phyloP scores from a whole-genome alignment of 805 yeast genomes.

The Grigorovia yakushimaensis region DNA sequence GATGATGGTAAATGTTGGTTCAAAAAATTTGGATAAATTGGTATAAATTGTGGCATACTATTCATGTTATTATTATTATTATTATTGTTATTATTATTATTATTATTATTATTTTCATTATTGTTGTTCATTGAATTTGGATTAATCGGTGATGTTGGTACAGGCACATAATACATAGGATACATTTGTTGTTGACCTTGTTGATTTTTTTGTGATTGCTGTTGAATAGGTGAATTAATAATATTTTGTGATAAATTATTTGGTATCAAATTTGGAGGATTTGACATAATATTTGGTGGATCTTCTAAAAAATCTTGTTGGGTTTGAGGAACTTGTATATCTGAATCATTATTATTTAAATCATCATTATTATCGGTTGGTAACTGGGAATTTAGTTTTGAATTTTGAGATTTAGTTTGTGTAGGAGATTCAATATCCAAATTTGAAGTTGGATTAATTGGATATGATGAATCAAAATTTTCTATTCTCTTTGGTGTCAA shows the following conservation, averaged over 20 bases:
- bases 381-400: background rate
- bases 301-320: background rate
- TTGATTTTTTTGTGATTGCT: background rate
- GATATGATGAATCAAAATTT: slow-evolving; percentile 25
- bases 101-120: background rate
- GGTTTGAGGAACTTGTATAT: background rate
- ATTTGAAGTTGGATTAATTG: background rate
- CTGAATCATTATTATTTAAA: background rate
- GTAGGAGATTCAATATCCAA: background rate
- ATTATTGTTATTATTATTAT: background rate
- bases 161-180: slow-evolving; percentile 10
- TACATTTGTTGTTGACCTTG: background rate
- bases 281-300: background rate
- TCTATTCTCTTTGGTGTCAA: slow-evolving; percentile 25
- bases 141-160: slow-evolving; percentile 11
- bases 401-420: background rate
- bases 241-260: background rate
- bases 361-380: background rate
- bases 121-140: slow-evolving; percentile 8
- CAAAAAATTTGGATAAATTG: slow-evolving; percentile 17
- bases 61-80: background rate
- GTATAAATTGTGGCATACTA: slow-evolving; percentile 17
- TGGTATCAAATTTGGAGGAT: background rate
- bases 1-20: slow-evolving; percentile 16
- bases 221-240: background rate